Conservation (phyloP, 108 stramenopile species). For the Fragilariopsis cylindrus region DNA sequence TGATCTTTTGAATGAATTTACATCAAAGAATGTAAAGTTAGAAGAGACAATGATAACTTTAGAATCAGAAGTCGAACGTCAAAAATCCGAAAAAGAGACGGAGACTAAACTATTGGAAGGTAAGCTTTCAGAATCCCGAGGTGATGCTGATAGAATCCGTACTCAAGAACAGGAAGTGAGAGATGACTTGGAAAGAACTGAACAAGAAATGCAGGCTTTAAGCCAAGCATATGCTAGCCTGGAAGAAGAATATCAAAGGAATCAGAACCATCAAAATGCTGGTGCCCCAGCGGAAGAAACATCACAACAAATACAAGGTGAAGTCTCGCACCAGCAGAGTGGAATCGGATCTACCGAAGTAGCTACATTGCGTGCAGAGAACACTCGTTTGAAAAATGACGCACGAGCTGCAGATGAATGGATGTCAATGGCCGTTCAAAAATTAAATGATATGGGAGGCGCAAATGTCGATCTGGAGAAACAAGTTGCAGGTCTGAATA, state of each 20-base stretch:
- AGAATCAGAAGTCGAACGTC: constrained; percentile 34
- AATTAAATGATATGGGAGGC: constrained; percentile 69
- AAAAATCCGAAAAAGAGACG: constrained; percentile 38
- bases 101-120: constrained; percentile 34
- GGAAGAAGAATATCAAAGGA: constrained; percentile 62
- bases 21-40: constrained; percentile 50
- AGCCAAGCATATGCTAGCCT: constrained; percentile 71
- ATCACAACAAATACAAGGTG: constrained; percentile 9
- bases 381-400: constrained; percentile 60
- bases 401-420: constrained; percentile 75
- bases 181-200: constrained; percentile 48
- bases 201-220: constrained; percentile 69
- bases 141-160: constrained; percentile 35
- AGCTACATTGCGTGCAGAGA: constrained; percentile 58
- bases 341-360: constrained; percentile 37
- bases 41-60: constrained; percentile 50
- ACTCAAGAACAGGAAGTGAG: constrained; percentile 36
- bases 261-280: neutral
- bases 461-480: constrained; percentile 37
- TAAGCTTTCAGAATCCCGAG: constrained; percentile 37
- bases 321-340: constrained; percentile 15
- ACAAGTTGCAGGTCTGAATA: constrained; percentile 27
- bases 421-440: constrained; percentile 84
- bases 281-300: constrained; percentile 12
- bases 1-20: constrained; percentile 62